A percentile compares a stretch with the other conserved stretches of the same genome.
Conservation (phyloP, 306 rosid genomes). For the Ormosia emarginata region DNA sequence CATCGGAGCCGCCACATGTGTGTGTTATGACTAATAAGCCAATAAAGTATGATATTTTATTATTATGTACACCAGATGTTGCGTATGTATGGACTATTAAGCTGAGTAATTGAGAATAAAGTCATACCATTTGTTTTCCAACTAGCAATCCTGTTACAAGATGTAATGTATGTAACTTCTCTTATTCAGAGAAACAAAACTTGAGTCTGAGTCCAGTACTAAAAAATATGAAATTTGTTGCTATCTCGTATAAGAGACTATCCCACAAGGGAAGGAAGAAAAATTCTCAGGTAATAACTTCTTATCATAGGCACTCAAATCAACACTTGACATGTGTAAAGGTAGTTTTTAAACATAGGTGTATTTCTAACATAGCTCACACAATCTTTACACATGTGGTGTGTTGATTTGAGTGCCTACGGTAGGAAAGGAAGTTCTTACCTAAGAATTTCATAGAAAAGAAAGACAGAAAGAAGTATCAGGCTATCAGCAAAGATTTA, state of each 20-base stretch:
- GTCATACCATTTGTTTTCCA: constrained; percentile 10
- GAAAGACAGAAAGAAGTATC: neutral
- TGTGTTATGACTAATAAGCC: constrained; percentile 23
- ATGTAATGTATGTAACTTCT: neutral
- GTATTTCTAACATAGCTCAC: too few species aligned
- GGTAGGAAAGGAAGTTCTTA: too few species aligned
- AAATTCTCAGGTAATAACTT: too few species aligned
- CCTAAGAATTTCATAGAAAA: too few species aligned
- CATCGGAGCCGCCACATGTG: constrained; percentile 22
- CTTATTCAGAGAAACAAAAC: neutral
- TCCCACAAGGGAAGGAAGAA: too few species aligned
- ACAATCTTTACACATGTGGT: too few species aligned
- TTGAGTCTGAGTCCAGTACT: neutral
- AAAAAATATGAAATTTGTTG: neutral
- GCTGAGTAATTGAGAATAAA: constrained; percentile 19
- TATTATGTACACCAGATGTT: constrained; percentile 18
- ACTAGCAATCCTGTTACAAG: neutral
- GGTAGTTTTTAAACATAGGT: too few species aligned
- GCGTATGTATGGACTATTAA: constrained; percentile 7
- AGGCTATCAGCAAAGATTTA: neutral
- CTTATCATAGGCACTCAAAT: too few species aligned
- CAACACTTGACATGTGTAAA: too few species aligned
- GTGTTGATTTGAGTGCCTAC: too few species aligned
- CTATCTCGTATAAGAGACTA: neutral
- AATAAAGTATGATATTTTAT: constrained; percentile 23